phyloP scores from a whole-genome alignment of 495 filamentous ascomycete genomes.

The Xylona heveae region DNA sequence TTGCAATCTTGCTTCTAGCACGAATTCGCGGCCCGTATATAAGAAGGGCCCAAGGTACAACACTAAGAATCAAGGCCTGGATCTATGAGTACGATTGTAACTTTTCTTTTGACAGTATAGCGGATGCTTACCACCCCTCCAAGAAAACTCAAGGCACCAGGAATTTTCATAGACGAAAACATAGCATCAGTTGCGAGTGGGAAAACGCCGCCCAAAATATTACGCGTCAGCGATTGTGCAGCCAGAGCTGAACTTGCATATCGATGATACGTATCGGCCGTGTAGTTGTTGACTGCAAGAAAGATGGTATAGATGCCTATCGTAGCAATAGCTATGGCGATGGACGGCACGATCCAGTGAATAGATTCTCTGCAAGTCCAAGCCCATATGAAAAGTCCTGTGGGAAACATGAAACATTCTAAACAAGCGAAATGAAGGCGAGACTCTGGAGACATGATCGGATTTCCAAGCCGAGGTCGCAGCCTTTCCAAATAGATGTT shows the following conservation, averaged over 20 bases:
- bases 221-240: conserved; percentile 64
- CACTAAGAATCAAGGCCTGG: conserved; percentile 37
- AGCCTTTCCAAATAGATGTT: conserved; percentile 51
- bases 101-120: not conserved
- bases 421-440: conserved; percentile 71
- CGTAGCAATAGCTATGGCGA: conserved; percentile 51
- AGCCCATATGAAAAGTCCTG: conserved; percentile 67
- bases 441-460: conserved; percentile 43
- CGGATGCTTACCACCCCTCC: conserved; percentile 37
- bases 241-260: conserved; percentile 77
- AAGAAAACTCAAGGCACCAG: conserved; percentile 52
- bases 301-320: conserved; percentile 85
- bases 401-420: conserved; percentile 43
- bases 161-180: conserved; percentile 50
- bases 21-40: conserved; percentile 64
- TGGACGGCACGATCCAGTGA: conserved; percentile 57
- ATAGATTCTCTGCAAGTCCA: conserved; percentile 45
- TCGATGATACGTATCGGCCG: conserved; percentile 74
- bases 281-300: conserved; percentile 80
- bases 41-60: conserved; percentile 73
- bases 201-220: conserved; percentile 67
- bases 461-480: conserved; percentile 10
- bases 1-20: conserved; percentile 57
- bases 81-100: conserved; percentile 4
- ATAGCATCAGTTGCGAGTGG: conserved; percentile 53